phyloP scores from a whole-genome alignment of 441 rosid genomes.

The Adansonia gregorii region DNA sequence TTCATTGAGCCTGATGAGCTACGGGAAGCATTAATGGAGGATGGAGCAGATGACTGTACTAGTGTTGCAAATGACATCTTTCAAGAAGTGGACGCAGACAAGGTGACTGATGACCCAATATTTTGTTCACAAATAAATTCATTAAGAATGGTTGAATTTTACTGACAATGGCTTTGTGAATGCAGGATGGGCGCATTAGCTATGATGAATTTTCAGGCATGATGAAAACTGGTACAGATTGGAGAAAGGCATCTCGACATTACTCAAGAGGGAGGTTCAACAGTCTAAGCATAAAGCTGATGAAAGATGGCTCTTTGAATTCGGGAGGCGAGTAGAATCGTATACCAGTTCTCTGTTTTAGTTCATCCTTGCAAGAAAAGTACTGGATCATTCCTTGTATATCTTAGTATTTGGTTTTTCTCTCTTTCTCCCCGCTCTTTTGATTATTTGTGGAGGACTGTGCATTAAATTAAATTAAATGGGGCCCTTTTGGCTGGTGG shows the following conservation, averaged over 20 bases:
- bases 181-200: slow-evolving; percentile 93
- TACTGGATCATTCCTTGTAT: slow-evolving; percentile 32
- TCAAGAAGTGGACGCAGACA: slow-evolving; percentile 98
- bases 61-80: slow-evolving; percentile 93
- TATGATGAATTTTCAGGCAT: slow-evolving; percentile 93
- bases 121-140: slow-evolving; percentile 12
- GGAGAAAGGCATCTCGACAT: slow-evolving; percentile 99
- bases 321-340: slow-evolving; percentile 59
- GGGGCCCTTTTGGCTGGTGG: slow-evolving; percentile 32
- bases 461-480: slow-evolving; percentile 24
- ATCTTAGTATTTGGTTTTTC: slow-evolving; percentile 28
- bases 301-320: slow-evolving; percentile 96
- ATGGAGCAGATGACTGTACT: slow-evolving; percentile 86
- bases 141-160: slow-evolving; percentile 6
- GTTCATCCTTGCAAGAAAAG: slow-evolving; percentile 30
- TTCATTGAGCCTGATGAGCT: slow-evolving; percentile 92
- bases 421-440: slow-evolving; percentile 26
- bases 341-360: slow-evolving; percentile 18
- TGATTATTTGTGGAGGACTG: slow-evolving; percentile 40
- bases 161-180: slow-evolving; percentile 15
- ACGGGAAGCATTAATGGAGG: slow-evolving; percentile 87
- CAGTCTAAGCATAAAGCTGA: slow-evolving; percentile 92
- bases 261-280: slow-evolving; percentile 98
- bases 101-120: slow-evolving; percentile 50
- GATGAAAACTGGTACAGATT: slow-evolving; percentile 99